Evolutionary conservation across 2,329 filamentous ascomycete species (phyloP).

Genomic region (Cercospora brassicicola): DNA sequence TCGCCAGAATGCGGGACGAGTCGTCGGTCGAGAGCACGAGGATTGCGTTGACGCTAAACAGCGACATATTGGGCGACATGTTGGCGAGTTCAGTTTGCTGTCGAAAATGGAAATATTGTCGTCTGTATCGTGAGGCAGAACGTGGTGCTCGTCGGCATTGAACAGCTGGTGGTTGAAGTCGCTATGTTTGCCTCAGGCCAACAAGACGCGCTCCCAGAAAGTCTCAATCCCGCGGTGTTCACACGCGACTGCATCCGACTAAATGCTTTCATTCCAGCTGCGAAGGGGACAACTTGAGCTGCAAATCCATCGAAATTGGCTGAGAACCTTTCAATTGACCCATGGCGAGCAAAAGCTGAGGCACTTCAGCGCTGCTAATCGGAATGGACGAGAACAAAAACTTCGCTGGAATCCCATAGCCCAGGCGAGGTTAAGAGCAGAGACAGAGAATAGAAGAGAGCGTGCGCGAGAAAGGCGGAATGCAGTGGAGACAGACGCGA

Average conservation of each 20-base stretch:
- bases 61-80: constrained; percentile 56
- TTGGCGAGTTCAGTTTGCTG: constrained; percentile 21
- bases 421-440: background rate
- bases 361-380: background rate
- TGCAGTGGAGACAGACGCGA: background rate
- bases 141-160: background rate
- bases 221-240: background rate
- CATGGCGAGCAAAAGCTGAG: background rate
- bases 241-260: background rate
- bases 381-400: constrained; percentile 1
- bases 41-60: constrained; percentile 56
- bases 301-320: constrained; percentile 31
- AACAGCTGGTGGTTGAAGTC: constrained; percentile 18
- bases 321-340: constrained; percentile 21
- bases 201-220: background rate
- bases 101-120: background rate
- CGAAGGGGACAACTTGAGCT: constrained; percentile 28
- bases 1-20: constrained; percentile 85
- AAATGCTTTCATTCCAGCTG: constrained; percentile 24
- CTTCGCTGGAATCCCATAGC: background rate
- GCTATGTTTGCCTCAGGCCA: background rate
- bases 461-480: background rate
- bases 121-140: background rate
- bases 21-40: constrained; percentile 69
- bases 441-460: background rate